phyloP scores from a whole-genome alignment of 306 rosid genomes.

The Ormosia emarginata region DNA sequence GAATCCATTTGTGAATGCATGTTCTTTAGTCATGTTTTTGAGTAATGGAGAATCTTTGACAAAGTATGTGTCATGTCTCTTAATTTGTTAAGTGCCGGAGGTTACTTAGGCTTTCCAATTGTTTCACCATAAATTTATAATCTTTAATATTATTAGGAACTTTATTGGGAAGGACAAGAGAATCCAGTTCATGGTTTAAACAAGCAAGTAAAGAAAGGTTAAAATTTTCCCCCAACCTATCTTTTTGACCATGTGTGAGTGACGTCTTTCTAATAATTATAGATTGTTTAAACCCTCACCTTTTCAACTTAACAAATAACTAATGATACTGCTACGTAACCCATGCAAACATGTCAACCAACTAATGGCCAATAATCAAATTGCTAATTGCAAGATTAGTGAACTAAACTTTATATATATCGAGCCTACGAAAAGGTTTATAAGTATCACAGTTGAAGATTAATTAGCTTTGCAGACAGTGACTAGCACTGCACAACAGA shows the following conservation, averaged over 20 bases:
- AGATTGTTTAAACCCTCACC: neutral
- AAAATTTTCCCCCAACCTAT: neutral
- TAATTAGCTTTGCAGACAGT: constrained; percentile 24
- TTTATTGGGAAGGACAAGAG: constrained; percentile 58
- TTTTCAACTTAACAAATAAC: constrained; percentile 6
- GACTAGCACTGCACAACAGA: constrained; percentile 25
- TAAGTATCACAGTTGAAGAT: neutral
- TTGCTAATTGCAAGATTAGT: constrained; percentile 10
- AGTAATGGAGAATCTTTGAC: constrained; percentile 55
- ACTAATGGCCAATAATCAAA: constrained; percentile 22
- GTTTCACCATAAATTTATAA: constrained; percentile 23
- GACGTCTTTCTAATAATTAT: constrained; percentile 27
- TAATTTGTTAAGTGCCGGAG: constrained; percentile 38
- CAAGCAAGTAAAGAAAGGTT: constrained; percentile 25
- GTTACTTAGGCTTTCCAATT: constrained; percentile 35
- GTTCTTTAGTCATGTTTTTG: constrained; percentile 25
- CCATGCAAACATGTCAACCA: constrained; percentile 62
- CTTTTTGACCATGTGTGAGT: constrained; percentile 73
- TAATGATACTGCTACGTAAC: constrained; percentile 31
- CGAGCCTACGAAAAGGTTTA: constrained; percentile 46
- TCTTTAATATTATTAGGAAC: neutral
- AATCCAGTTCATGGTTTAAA: constrained; percentile 63
- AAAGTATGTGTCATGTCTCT: constrained; percentile 43
- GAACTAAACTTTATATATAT: constrained; percentile 25
- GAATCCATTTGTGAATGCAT: constrained; percentile 51